These are phyloP conservation scores for Allium sativum DNA, from an alignment of 106 monocot genomes.

Conservation along the genomic window DNA sequence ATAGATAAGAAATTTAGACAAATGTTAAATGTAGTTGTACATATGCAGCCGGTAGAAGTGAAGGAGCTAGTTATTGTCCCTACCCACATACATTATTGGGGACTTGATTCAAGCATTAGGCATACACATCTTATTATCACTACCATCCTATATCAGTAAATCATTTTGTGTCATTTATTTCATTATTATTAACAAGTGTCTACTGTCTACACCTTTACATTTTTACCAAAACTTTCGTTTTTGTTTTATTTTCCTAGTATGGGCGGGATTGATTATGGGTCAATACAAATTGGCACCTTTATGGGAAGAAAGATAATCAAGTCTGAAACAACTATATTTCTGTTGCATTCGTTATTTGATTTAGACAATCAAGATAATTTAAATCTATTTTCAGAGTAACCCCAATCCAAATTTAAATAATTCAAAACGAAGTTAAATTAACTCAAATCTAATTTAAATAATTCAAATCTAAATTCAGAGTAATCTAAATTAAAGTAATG, in stretches of 20 bases:
- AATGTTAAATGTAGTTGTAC: too few relatives aligned
- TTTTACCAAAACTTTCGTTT: too few relatives aligned
- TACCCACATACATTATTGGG: slow-evolving; percentile 91
- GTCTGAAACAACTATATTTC: slow-evolving; percentile 22
- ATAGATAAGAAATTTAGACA: too few relatives aligned
- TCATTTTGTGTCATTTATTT: neutral
- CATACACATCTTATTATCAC: slow-evolving; percentile 46
- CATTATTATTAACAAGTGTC: too few relatives aligned
- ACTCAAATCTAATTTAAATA: too few relatives aligned
- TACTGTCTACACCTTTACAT: too few relatives aligned
- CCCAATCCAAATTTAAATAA: too few relatives aligned
- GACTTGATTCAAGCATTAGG: slow-evolving; percentile 92
- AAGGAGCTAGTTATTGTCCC: slow-evolving; percentile 84
- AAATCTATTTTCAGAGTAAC: too few relatives aligned
- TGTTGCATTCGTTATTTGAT: slow-evolving; percentile 25
- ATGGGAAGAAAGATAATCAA: slow-evolving; percentile 97
- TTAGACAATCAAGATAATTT: slow-evolving; percentile 17
- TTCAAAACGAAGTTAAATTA: too few relatives aligned
- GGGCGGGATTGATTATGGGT: slow-evolving; percentile 96
- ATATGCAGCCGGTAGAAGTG: slow-evolving; percentile 80
- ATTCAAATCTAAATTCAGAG: too few relatives aligned
- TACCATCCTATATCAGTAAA: neutral
- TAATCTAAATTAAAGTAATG: too few relatives aligned
- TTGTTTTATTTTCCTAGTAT: slow-evolving; percentile 35
- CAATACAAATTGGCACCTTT: slow-evolving; percentile 90